Base-by-base conservation (phyloP, 2,329 filamentous ascomycete genomes). In the Aspergillus sp. region DNA sequence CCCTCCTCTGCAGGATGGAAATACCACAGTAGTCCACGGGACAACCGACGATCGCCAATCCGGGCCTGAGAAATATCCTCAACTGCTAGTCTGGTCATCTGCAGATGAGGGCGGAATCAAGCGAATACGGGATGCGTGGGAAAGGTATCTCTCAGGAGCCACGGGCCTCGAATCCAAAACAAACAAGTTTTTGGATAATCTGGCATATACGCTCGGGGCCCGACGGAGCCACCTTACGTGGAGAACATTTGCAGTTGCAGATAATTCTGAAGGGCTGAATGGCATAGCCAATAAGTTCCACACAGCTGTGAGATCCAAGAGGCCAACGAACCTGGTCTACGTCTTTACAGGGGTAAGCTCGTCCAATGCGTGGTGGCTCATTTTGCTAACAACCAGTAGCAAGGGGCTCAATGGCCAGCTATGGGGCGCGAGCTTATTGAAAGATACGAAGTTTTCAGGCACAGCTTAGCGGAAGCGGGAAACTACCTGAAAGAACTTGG, bases 221-320 rank as follows among this genome's bases (percentile, higher is more conserved):
- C 23, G 17, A 23, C 19, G 53, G 19, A 55, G 38, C 41, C 19
- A 47, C 11, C 41, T 55, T 3, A 17, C 43, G 4, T 55, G 53
- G 53, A 25, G 22, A 11, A n/a, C 68, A 65, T 23, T 45, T 65
- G 4, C 57, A 22, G 25, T 70, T n/a, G 67, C 67, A 28, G 64
- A 71, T 30, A 64, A 62, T 41, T 67, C 68, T 5, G 68, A 68
- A 19, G 67, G 67, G 17, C 67, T 68, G 49, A 66, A 71, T 31
- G 67, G 66, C 68, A 68, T 1, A 41, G 34, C 34, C 34, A 1
- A 41, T 41, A 41, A 41, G 11, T 41, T 41, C 34, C 34, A 41
- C 6, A 4, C 34, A 15, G 34, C 34, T 11, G 34, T 41, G 4
- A 13, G 34, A 11, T 13, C 34, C 11, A 41, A 41, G 34, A 41